Conservation (phyloP, 1,139 yeast genomes). For the Saccharomyces hybrid region DNA sequence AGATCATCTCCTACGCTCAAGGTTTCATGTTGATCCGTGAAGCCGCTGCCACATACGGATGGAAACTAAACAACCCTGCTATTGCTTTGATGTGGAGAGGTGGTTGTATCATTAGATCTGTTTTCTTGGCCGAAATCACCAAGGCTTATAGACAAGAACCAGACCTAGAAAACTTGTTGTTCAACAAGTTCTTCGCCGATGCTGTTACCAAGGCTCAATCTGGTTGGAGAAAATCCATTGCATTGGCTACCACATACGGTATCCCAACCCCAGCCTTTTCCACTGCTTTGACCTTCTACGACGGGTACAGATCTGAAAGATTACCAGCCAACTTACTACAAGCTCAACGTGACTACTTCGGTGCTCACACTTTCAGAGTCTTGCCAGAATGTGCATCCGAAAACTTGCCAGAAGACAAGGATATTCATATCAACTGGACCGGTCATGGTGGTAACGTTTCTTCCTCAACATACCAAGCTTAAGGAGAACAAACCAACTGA, state of each 20-base stretch:
- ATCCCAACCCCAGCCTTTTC: conserved; percentile 97
- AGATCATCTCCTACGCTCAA: conserved; percentile 97
- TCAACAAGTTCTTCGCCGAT: conserved; percentile 87
- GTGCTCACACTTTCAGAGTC: conserved; percentile 98
- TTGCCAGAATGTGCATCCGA: conserved; percentile 78
- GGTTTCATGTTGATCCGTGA: conserved; percentile 99
- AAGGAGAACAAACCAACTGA: conserved; percentile 20
- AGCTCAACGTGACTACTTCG: conserved; percentile 99
- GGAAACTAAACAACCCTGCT: conserved; percentile 97
- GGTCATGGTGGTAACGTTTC: conserved; percentile 98
- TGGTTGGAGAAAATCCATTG: conserved; percentile 90
- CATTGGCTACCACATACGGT: conserved; percentile 74
- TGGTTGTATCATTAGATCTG: conserved; percentile 99
- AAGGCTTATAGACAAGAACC: conserved; percentile 92
- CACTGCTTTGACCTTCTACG: conserved; percentile 96
- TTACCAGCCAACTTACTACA: conserved; percentile 97
- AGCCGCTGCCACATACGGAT: conserved; percentile 93
- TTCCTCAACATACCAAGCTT: conserved; percentile 91
- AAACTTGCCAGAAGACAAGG: conserved; percentile 66
- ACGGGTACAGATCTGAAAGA: conserved; percentile 94
- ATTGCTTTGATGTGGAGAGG: conserved; percentile 99
- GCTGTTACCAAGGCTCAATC: conserved; percentile 91
- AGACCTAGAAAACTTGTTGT: conserved; percentile 87
- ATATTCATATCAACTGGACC: conserved; percentile 98
- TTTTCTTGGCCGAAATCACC: conserved; percentile 94